Conservation (phyloP, 768 basidiomycete species). For the Arthromyces matolae region DNA sequence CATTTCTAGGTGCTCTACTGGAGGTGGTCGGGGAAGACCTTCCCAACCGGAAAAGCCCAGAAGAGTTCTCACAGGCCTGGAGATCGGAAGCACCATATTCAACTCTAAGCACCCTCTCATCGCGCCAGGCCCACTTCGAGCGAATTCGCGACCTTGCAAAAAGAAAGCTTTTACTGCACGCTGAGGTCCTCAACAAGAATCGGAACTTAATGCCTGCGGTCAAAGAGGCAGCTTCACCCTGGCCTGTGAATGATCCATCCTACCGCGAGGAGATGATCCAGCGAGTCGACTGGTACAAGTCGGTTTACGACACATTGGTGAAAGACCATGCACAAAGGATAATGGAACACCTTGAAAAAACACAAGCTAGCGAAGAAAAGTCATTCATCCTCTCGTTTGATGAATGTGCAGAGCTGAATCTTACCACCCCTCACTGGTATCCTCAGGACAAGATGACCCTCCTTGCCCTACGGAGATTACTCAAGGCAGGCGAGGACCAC, state of each 20-base stretch:
- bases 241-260: too few relatives aligned
- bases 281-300: too few relatives aligned
- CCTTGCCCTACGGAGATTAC: not conserved
- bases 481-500: not conserved
- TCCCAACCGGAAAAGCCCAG: not conserved
- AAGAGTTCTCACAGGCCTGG: not conserved
- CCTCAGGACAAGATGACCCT: not conserved
- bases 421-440: not conserved
- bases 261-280: too few relatives aligned
- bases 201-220: too few relatives aligned
- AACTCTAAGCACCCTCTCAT: not conserved
- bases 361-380: too few relatives aligned
- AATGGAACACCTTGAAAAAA: too few relatives aligned
- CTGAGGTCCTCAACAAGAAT: not conserved
- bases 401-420: not conserved
- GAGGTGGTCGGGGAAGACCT: not conserved
- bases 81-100: not conserved
- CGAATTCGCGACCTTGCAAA: not conserved
- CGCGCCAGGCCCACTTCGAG: not conserved
- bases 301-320: too few relatives aligned
- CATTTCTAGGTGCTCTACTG: not conserved
- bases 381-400: not conserved
- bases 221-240: too few relatives aligned
- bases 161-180: not conserved
- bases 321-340: too few relatives aligned